Evolutionary conservation across 2,329 filamentous ascomycete species (phyloP), one percentile per base, ranked within the genome.

Genomic region (Coleophoma cylindrospora): DNA sequence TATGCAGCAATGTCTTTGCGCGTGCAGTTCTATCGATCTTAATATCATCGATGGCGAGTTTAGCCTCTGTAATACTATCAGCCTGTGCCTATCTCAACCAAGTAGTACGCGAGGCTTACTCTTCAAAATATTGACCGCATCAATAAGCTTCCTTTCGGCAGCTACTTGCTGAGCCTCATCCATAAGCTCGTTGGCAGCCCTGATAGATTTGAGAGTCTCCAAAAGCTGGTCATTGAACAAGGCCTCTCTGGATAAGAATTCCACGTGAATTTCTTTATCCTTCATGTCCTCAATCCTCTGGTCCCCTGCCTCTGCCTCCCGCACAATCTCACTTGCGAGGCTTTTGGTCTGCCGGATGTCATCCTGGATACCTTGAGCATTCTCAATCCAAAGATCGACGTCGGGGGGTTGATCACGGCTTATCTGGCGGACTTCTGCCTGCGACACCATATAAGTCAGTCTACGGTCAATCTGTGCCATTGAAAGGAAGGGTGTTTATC

Each of bases 341-440:
- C 81, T 78, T 61, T 89, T 86, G 21, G 90, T 92, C 43, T 82
- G 80, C 61, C 89, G 82, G 57, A 96, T 92, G 64, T 96, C 92
- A 54, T 85, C 80, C 66, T 95, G 89, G 8, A 96, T 79, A 47
- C 85, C 82, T 68, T 89, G 89, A 44, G 91, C 90, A 66, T 94
- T 89, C 47, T 77, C 72, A 50, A 95, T 88, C 92, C 92, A 97
- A 47, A 84, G 80, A 63, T 90, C 87, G 46, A 96, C 86, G 61
- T 95, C 87, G 37, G 84, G 80, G 50, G 85, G 87, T 15, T 84
- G 87, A 57, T 90, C 83, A 63, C 83, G 80, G 68, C 91, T 95
- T 54, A 94, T 81, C 19, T 74, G 68, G 56, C 84, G 86, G 51
- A 97, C 86, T 60, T 95, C 84, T 27, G 47, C 53, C 61, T 65